Percentiles rank a stretch among this genome's conserved stretches.
These are phyloP conservation scores for Pseudohalonectria lignicola DNA, from an alignment of 2,329 filamentous ascomycete species.

Conservation along the genomic window DNA sequence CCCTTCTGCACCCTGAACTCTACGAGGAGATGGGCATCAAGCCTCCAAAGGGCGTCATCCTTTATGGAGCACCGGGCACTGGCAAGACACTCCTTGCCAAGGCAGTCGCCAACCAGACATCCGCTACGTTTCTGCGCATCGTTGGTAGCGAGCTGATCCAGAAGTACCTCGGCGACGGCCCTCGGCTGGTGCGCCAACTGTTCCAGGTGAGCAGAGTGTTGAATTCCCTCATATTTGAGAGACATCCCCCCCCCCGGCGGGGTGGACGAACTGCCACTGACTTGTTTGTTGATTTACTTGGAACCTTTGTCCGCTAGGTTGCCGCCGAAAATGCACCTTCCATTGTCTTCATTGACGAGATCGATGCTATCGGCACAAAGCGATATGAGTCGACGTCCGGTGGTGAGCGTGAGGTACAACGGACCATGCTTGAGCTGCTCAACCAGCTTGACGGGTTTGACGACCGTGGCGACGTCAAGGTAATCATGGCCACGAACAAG, in stretches of 20 bases:
- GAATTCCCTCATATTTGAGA: too few species aligned
- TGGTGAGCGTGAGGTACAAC: conserved; percentile 92
- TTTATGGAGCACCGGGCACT: conserved; percentile 93
- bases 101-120: conserved; percentile 97
- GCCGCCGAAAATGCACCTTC: conserved; percentile 92
- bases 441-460: conserved; percentile 99
- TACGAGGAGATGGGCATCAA: conserved; percentile 99
- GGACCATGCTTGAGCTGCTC: conserved; percentile 95
- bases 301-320: conserved; percentile 43
- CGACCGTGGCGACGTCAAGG: conserved; percentile 96
- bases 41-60: conserved; percentile 96
- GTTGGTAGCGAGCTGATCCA: conserved; percentile 96
- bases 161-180: conserved; percentile 96
- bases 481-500: conserved; percentile 99
- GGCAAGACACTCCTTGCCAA: conserved; percentile 95
- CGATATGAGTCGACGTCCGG: conserved; percentile 96
- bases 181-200: conserved; percentile 86
- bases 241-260: too few species aligned
- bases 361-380: conserved; percentile 97
- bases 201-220: too few species aligned
- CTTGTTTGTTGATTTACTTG: not conserved
- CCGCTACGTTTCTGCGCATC: conserved; percentile 93
- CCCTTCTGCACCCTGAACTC: conserved; percentile 86
- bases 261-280: conserved; percentile 10
- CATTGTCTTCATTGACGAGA: conserved; percentile 98